phyloP scores from a whole-genome alignment of 192 early-diverging fungal species.

The Funneliformis mosseae region DNA sequence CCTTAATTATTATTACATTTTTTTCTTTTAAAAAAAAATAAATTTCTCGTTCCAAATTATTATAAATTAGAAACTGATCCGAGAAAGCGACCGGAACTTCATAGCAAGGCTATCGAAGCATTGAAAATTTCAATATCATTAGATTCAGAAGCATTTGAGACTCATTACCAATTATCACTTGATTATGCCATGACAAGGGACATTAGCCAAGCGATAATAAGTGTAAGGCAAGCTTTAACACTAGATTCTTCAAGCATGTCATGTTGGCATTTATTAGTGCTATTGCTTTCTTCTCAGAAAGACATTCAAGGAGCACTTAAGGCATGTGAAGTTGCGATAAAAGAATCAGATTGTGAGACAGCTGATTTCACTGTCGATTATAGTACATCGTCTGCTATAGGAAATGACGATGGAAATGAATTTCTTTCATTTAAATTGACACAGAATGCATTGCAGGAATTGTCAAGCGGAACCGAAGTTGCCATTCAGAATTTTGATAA shows the following conservation, averaged over 20 bases:
- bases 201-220: constrained; percentile 54
- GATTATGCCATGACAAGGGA: constrained; percentile 72
- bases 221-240: constrained; percentile 56
- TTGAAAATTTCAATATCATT: constrained; percentile 56
- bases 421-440: constrained; percentile 67
- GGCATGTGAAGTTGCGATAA: constrained; percentile 63
- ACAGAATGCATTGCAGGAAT: constrained; percentile 55
- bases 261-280: constrained; percentile 76
- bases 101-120: constrained; percentile 57
- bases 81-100: constrained; percentile 61
- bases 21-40: neutral
- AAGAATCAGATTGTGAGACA: constrained; percentile 57
- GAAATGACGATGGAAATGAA: constrained; percentile 57
- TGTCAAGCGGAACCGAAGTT: constrained; percentile 53
- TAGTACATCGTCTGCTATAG: constrained; percentile 20
- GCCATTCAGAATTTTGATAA: constrained; percentile 56
- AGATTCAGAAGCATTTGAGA: constrained; percentile 55
- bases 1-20: neutral
- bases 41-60: constrained; percentile 9
- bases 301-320: constrained; percentile 65
- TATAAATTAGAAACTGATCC: constrained; percentile 57
- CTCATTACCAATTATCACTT: constrained; percentile 67
- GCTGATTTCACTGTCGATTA: constrained; percentile 31
- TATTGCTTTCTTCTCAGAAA: constrained; percentile 68
- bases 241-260: constrained; percentile 59